Evolutionary conservation across 1,139 yeast species (phyloP).

Genomic region (Yamadazyma blattariae): DNA sequence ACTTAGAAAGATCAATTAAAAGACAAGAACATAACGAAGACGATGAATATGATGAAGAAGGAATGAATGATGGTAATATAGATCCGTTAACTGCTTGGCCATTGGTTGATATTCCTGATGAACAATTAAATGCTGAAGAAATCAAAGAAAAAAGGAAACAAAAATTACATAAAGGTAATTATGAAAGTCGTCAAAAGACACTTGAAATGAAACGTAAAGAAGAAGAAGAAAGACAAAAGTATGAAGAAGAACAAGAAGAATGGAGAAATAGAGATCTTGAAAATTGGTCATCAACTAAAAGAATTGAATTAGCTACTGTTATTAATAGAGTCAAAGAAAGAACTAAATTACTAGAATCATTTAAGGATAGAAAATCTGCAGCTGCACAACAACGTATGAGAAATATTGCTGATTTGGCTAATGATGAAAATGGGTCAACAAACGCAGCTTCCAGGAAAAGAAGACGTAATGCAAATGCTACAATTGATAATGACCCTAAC

Average conservation of each 20-base stretch:
- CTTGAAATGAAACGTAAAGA: slow-evolving; percentile 65
- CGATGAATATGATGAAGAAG: slow-evolving; percentile 30
- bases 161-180: slow-evolving; percentile 76
- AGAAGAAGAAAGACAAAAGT: slow-evolving; percentile 53
- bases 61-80: slow-evolving; percentile 32
- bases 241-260: slow-evolving; percentile 60
- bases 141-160: slow-evolving; percentile 86
- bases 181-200: slow-evolving; percentile 83
- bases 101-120: slow-evolving; percentile 79
- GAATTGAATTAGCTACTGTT: slow-evolving; percentile 56
- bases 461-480: slow-evolving; percentile 53
- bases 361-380: slow-evolving; percentile 83
- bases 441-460: slow-evolving; percentile 42
- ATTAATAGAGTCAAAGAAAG: slow-evolving; percentile 64
- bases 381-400: slow-evolving; percentile 95
- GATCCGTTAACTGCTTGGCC: slow-evolving; percentile 67
- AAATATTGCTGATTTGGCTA: slow-evolving; percentile 82
- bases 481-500: slow-evolving; percentile 86
- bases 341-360: slow-evolving; percentile 67
- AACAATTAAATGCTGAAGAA: slow-evolving; percentile 73
- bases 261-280: slow-evolving; percentile 76
- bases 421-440: slow-evolving; percentile 54
- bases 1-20: slow-evolving; percentile 66
- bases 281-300: slow-evolving; percentile 76
- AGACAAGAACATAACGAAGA: slow-evolving; percentile 64